Evolutionary conservation across 768 basidiomycete species (phyloP).

Genomic region (Strobilomyces echinocephalus): DNA sequence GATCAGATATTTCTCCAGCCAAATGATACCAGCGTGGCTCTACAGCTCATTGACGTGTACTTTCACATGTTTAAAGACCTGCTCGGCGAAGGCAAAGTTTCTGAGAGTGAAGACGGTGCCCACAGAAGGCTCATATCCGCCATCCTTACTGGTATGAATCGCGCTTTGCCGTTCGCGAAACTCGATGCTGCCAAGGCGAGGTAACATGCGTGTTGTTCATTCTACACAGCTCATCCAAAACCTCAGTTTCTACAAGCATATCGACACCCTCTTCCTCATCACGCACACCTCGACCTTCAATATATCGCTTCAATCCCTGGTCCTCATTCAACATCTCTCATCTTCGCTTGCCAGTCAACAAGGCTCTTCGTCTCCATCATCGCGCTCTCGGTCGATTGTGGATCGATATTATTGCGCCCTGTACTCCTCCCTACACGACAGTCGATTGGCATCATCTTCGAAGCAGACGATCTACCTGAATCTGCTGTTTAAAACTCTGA

Average conservation of each 20-base stretch:
- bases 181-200: constrained; percentile 62
- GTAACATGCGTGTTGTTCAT: constrained; percentile 37
- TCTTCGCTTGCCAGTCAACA: constrained; percentile 44
- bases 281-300: constrained; percentile 97
- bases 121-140: constrained; percentile 85
- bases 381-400: constrained; percentile 43
- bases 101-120: constrained; percentile 48
- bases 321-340: constrained; percentile 82
- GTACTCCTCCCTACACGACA: constrained; percentile 85
- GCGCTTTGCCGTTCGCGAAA: constrained; percentile 89
- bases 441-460: constrained; percentile 71
- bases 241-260: constrained; percentile 72
- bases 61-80: constrained; percentile 92
- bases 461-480: constrained; percentile 99
- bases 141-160: constrained; percentile 89
- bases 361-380: constrained; percentile 37
- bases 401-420: constrained; percentile 78
- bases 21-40: constrained; percentile 68
- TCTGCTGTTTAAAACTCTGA: constrained; percentile 84
- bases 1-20: constrained; percentile 81
- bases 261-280: constrained; percentile 91
- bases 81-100: constrained; percentile 53
- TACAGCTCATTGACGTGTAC: constrained; percentile 81
- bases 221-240: neutral
- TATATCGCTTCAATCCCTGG: constrained; percentile 87